Evolutionary conservation across 2,329 filamentous ascomycete species (phyloP).

Genomic region (Ophiostoma sp.): DNA sequence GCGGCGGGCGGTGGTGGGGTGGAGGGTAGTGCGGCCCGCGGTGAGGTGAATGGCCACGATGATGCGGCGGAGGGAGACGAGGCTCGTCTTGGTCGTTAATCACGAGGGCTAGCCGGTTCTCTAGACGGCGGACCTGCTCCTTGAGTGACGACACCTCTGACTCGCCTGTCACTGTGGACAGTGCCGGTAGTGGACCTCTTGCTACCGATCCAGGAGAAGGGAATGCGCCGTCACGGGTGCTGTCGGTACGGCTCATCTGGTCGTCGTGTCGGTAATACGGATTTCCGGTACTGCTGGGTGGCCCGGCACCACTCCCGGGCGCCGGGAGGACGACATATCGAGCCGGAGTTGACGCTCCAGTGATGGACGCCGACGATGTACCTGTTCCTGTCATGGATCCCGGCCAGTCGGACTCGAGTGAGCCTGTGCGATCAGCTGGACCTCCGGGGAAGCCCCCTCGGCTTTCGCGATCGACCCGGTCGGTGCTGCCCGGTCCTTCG

Average conservation of each 20-base stretch:
- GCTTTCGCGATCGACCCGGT: constrained; percentile 13
- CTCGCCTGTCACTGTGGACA: constrained; percentile 24
- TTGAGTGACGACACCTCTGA: constrained; percentile 43
- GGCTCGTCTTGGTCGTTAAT: constrained; percentile 28
- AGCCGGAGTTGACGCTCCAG: constrained; percentile 43
- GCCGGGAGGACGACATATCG: not conserved
- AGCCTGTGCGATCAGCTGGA: constrained; percentile 15
- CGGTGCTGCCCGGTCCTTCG: constrained; percentile 20
- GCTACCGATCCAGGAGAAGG: constrained; percentile 21
- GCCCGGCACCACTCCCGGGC: not conserved
- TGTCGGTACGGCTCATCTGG: constrained; percentile 11
- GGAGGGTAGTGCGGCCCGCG: constrained; percentile 10
- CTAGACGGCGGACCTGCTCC: constrained; percentile 45
- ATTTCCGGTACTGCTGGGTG: not conserved
- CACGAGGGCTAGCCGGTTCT: constrained; percentile 43
- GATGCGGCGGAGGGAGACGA: constrained; percentile 8
- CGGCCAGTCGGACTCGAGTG: constrained; percentile 26
- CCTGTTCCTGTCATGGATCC: constrained; percentile 37
- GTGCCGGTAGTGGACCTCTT: constrained; percentile 14
- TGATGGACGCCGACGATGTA: constrained; percentile 55
- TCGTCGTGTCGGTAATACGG: constrained; percentile 22
- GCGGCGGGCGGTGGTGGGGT: not conserved
- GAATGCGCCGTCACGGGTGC: constrained; percentile 6
- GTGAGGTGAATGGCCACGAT: constrained; percentile 1
- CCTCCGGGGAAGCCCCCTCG: not conserved